A percentile compares a stretch with the other conserved stretches of the same genome.
These are phyloP conservation scores for Austroboletus festivus DNA, from an alignment of 768 basidiomycete species.

Conservation along the genomic window DNA sequence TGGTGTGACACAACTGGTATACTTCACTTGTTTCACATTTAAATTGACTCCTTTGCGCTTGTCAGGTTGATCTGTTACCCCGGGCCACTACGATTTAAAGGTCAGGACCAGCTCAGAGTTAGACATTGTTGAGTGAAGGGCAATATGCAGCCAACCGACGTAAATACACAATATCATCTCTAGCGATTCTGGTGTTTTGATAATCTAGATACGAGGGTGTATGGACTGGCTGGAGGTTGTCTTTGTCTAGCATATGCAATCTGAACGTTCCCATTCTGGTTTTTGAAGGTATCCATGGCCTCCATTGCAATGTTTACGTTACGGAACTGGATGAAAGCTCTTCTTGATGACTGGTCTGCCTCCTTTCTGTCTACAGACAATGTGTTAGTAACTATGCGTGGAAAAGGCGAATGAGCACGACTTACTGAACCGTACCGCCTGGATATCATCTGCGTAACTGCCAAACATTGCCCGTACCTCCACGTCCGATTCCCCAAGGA, in stretches of 20 bases:
- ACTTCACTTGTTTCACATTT: no score
- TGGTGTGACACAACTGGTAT: no score
- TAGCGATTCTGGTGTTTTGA: conserved; percentile 11
- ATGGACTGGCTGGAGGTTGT: not conserved
- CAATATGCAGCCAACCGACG: not conserved
- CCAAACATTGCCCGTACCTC: conserved; percentile 28
- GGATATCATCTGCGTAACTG: conserved; percentile 8
- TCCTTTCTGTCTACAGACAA: conserved; percentile 32
- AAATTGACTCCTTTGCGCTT: no score
- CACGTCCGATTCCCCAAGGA: conserved; percentile 19
- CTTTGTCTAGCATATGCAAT: conserved; percentile 21
- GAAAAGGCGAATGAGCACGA: not conserved
- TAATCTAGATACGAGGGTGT: conserved; percentile 20
- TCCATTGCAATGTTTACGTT: conserved; percentile 43
- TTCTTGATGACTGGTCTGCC: conserved; percentile 29
- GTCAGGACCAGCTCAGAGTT: not conserved
- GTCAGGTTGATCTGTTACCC: no score
- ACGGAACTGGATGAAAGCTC: conserved; percentile 55
- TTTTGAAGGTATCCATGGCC: conserved; percentile 43
- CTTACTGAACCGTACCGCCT: conserved; percentile 32
- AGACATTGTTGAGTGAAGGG: not conserved
- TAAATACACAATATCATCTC: not conserved
- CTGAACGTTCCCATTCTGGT: conserved; percentile 1
- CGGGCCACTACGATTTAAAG: no score
- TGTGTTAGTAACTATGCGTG: not conserved